phyloP scores from a whole-genome alignment of 164 flowering plant genomes.

The Macadamia tetraphylla region DNA sequence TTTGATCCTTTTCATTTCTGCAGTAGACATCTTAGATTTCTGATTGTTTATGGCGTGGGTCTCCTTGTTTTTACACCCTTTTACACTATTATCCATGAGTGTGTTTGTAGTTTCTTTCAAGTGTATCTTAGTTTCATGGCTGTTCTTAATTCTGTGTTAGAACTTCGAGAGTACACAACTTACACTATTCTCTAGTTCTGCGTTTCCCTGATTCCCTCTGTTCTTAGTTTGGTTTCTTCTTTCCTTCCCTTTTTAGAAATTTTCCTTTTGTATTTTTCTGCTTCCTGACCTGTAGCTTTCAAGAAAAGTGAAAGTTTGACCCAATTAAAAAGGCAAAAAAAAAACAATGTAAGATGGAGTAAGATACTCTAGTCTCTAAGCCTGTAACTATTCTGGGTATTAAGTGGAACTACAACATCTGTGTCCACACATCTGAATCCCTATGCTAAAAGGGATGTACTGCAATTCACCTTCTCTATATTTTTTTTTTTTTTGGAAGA shows the following conservation, averaged over 20 bases:
- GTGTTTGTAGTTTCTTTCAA: too few relatives aligned
- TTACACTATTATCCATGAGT: too few relatives aligned
- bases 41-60: too few relatives aligned
- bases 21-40: too few relatives aligned
- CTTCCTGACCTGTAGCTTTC: constrained; percentile 48
- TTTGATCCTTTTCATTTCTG: too few relatives aligned
- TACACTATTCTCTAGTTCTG: background rate
- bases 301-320: constrained; percentile 55
- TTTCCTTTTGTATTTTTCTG: constrained; percentile 31
- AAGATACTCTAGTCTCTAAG: background rate
- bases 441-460: too few relatives aligned
- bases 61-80: too few relatives aligned
- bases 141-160: background rate
- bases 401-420: too few relatives aligned
- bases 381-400: too few relatives aligned
- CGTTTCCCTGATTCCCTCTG: constrained; percentile 20
- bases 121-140: background rate
- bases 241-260: constrained; percentile 36
- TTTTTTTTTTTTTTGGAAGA: too few relatives aligned
- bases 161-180: background rate
- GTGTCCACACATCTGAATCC: too few relatives aligned
- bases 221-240: constrained; percentile 32
- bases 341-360: background rate
- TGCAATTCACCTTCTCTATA: too few relatives aligned
- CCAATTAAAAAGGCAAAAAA: background rate